These are phyloP conservation scores for Colletotrichum sojae DNA, from an alignment of 2,329 filamentous ascomycete species.

Conservation along the genomic window DNA sequence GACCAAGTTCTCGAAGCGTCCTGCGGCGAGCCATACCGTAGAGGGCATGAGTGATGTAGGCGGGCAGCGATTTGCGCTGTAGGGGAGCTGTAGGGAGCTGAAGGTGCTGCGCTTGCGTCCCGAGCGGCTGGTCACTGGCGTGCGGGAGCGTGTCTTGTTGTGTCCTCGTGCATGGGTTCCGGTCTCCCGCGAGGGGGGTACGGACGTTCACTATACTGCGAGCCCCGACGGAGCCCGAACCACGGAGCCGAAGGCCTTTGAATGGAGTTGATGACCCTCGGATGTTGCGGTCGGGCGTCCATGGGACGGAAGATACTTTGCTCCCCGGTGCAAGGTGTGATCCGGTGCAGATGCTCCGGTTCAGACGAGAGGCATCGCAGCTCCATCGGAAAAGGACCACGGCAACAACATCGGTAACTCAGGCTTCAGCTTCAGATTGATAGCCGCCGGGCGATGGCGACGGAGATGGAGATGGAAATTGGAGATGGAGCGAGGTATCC, in stretches of 20 bases:
- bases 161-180: background rate
- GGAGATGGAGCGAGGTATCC: conserved; percentile 1
- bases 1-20: conserved; percentile 19
- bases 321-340: no score
- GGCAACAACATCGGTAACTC: background rate
- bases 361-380: no score
- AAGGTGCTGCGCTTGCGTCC: conserved; percentile 1
- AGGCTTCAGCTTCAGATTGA: background rate
- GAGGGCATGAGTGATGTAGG: conserved; percentile 15
- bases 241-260: conserved; percentile 11
- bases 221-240: conserved; percentile 4
- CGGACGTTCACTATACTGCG: background rate
- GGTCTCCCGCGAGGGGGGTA: background rate
- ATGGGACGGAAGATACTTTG: background rate
- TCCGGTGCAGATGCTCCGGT: no score
- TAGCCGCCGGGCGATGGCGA: background rate
- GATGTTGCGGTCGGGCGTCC: background rate
- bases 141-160: background rate
- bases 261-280: no score
- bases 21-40: conserved; percentile 11
- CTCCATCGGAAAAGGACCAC: background rate
- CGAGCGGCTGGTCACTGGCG: conserved; percentile 3
- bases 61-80: conserved; percentile 5
- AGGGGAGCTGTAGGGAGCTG: background rate
- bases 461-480: background rate